A percentile compares a stretch with the other conserved stretches of the same genome.
phyloP scores from a whole-genome alignment of 768 basidiomycete genomes.

The Boletus sp. region DNA sequence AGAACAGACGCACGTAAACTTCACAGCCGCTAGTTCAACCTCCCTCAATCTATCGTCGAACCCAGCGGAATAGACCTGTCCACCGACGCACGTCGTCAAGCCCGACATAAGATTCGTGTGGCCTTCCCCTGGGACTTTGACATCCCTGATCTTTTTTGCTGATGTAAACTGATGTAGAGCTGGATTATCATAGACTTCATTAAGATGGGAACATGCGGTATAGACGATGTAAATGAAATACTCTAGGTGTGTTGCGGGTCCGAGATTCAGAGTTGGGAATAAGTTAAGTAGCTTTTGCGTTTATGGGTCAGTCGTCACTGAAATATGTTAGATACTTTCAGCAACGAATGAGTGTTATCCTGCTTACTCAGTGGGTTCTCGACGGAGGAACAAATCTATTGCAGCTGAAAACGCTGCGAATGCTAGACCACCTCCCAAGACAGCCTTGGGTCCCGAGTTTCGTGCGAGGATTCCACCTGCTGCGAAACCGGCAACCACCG shows the following conservation, averaged over 20 bases:
- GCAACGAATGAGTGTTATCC: slow-evolving; percentile 1
- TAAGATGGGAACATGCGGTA: slow-evolving; percentile 11
- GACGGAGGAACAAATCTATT: slow-evolving; percentile 79
- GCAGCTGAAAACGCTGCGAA: slow-evolving; percentile 93
- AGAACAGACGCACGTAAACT: slow-evolving; percentile 29
- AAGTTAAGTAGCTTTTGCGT: slow-evolving; percentile 8
- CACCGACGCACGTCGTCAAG: slow-evolving; percentile 46
- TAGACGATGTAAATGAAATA: slow-evolving; percentile 17
- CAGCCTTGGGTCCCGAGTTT: slow-evolving; percentile 83
- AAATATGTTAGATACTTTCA: slow-evolving; percentile 4
- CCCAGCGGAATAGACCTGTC: slow-evolving; percentile 66
- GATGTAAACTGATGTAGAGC: background rate
- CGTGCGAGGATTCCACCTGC: slow-evolving; percentile 88
- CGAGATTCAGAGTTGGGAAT: slow-evolving; percentile 13
- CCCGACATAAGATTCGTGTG: slow-evolving; percentile 73
- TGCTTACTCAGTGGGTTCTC: slow-evolving; percentile 77
- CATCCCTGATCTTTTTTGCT: background rate
- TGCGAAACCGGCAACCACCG: slow-evolving; percentile 56
- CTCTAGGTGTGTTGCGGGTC: slow-evolving; percentile 11
- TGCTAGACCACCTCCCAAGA: slow-evolving; percentile 82
- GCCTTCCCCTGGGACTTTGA: slow-evolving; percentile 56
- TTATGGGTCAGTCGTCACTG: slow-evolving; percentile 40
- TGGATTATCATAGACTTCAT: slow-evolving; percentile 10
- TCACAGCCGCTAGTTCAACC: slow-evolving; percentile 43
- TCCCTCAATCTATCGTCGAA: slow-evolving; percentile 81